A percentile compares a stretch with the other conserved stretches of the same genome.
Evolutionary conservation across 1,139 yeast genomes (phyloP).

Genomic region (Blastobotrys malaysiensis): DNA sequence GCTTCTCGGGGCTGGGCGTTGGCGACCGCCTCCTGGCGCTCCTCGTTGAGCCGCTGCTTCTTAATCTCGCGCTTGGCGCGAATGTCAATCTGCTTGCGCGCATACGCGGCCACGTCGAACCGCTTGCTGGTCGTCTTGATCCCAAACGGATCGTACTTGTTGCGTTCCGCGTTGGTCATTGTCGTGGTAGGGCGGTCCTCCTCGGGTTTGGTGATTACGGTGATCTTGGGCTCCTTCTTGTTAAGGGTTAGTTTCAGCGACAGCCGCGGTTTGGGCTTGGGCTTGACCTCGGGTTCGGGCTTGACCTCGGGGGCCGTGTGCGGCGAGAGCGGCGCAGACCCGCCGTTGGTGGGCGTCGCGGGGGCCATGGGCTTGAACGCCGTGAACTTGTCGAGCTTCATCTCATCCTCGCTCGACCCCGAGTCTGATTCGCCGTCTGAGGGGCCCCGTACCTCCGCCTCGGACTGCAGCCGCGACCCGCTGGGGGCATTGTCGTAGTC

Average conservation of each 20-base stretch:
- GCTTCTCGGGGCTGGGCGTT: constrained; percentile 1
- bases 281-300: neutral
- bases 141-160: constrained; percentile 14
- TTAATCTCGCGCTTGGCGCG: constrained; percentile 11
- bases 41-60: constrained; percentile 4
- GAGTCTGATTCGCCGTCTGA: constrained; percentile 1
- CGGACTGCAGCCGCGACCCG: neutral
- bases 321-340: neutral
- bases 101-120: constrained; percentile 17
- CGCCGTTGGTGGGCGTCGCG: neutral
- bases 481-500: neutral
- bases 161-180: constrained; percentile 7
- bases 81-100: constrained; percentile 12
- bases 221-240: neutral
- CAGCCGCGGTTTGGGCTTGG: neutral
- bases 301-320: neutral
- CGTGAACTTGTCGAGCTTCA: neutral
- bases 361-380: neutral
- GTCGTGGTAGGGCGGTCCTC: neutral
- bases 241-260: neutral
- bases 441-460: constrained; percentile 2
- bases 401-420: constrained; percentile 1
- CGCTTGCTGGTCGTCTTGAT: constrained; percentile 10
- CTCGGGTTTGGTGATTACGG: neutral
- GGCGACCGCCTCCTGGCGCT: constrained; percentile 5